phyloP scores from a whole-genome alignment of 2,329 filamentous ascomycete species.

The Sporothrix euskadiensis region DNA sequence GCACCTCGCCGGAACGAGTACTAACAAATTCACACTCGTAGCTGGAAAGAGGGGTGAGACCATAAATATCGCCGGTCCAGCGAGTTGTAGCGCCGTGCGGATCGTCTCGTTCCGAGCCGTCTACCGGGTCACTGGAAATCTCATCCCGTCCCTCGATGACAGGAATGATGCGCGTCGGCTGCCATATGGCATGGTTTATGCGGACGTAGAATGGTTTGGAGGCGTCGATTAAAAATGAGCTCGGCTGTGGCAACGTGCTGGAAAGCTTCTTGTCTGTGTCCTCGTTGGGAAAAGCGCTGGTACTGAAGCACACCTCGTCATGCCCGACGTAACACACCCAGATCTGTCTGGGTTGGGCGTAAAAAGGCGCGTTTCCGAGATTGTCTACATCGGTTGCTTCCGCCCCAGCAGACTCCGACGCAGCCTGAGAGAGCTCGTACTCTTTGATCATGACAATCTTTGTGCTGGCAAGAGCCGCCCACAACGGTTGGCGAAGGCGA shows the following conservation, averaged over 20 bases:
- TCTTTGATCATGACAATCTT: slow-evolving; percentile 96
- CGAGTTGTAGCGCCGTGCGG: slow-evolving; percentile 45
- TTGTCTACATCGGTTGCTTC: slow-evolving; percentile 76
- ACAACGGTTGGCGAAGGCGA: slow-evolving; percentile 85
- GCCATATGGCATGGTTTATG: slow-evolving; percentile 78
- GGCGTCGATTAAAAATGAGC: slow-evolving; percentile 59
- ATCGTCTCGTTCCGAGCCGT: slow-evolving; percentile 32
- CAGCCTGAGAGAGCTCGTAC: slow-evolving; percentile 77
- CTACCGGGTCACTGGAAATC: not conserved
- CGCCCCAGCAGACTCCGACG: slow-evolving; percentile 70
- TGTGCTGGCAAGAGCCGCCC: slow-evolving; percentile 91
- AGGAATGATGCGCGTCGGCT: slow-evolving; percentile 69
- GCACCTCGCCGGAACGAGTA: slow-evolving; percentile 62
- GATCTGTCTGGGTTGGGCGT: slow-evolving; percentile 68
- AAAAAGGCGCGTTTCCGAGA: slow-evolving; percentile 72
- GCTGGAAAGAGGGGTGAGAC: slow-evolving; percentile 68
- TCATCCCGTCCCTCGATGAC: slow-evolving; percentile 38
- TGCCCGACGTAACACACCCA: slow-evolving; percentile 80
- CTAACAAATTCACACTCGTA: slow-evolving; percentile 79
- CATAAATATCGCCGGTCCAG: slow-evolving; percentile 72
- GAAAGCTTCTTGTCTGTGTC: slow-evolving; percentile 37
- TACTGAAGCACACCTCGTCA: slow-evolving; percentile 75
- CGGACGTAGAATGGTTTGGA: slow-evolving; percentile 76
- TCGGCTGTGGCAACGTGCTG: slow-evolving; percentile 32
- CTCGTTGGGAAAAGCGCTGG: slow-evolving; percentile 61